These are phyloP conservation scores for Linum trigynum DNA, from an alignment of 345 rosid species.

Conservation along the genomic window DNA sequence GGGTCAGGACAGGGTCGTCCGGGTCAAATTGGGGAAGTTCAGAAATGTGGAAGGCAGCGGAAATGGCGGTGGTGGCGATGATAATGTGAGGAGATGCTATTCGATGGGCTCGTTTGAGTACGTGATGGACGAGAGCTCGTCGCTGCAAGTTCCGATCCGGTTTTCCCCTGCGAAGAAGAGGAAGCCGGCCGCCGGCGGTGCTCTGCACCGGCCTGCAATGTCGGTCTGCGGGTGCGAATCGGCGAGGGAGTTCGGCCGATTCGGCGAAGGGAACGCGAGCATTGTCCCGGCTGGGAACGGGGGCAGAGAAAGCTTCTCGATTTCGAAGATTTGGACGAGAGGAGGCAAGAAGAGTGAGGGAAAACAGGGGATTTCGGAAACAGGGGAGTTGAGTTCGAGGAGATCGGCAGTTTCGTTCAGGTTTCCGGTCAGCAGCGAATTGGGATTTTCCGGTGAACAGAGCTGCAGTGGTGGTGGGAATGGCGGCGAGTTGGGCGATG, in stretches of 20 bases:
- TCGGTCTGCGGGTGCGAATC: slow-evolving; percentile 62
- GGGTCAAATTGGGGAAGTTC: slow-evolving; percentile 83
- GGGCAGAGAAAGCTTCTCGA: slow-evolving; percentile 63
- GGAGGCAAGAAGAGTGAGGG: slow-evolving; percentile 53
- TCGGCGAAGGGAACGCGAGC: slow-evolving; percentile 25
- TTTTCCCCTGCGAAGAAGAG: slow-evolving; percentile 51
- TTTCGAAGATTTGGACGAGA: slow-evolving; percentile 80
- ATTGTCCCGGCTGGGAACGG: slow-evolving; percentile 16
- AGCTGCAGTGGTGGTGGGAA: slow-evolving; percentile 38
- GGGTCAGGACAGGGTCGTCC: slow-evolving; percentile 54
- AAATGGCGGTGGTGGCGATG: slow-evolving; percentile 40
- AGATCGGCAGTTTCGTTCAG: slow-evolving; percentile 51
- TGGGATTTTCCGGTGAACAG: slow-evolving; percentile 25
- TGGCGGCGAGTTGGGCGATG: slow-evolving; percentile 29
- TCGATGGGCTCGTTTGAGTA: slow-evolving; percentile 99
- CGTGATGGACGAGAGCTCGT: slow-evolving; percentile 67
- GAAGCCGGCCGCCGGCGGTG: slow-evolving; percentile 44
- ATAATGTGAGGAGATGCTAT: slow-evolving; percentile 70
- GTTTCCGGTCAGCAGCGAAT: slow-evolving; percentile 31
- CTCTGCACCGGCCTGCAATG: slow-evolving; percentile 45
- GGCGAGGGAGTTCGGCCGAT: slow-evolving; percentile 43
- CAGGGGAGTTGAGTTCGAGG: slow-evolving; percentile 22
- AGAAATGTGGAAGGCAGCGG: slow-evolving; percentile 52
- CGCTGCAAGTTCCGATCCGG: slow-evolving; percentile 66
- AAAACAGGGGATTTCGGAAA: slow-evolving; percentile 20